These are phyloP conservation scores for Russula dissimulans DNA, from an alignment of 768 basidiomycete genomes.

Conservation along the genomic window DNA sequence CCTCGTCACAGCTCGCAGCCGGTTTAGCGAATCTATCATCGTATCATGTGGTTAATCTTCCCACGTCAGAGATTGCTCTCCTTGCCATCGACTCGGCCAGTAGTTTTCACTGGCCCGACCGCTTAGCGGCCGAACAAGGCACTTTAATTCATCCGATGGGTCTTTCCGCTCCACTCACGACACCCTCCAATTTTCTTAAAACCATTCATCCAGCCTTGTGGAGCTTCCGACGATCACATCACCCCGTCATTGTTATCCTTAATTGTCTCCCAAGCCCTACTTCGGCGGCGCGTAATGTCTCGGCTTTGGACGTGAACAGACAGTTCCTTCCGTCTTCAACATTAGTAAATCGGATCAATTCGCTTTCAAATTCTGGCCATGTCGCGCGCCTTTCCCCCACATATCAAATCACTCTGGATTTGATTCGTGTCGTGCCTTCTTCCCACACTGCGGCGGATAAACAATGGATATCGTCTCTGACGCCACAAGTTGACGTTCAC, in stretches of 20 bases:
- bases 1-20: slow-evolving; percentile 58
- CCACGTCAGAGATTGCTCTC: slow-evolving; percentile 49
- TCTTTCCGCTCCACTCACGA: slow-evolving; percentile 11
- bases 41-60: slow-evolving; percentile 42
- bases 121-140: slow-evolving; percentile 48
- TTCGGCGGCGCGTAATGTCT: slow-evolving; percentile 15
- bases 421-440: neutral
- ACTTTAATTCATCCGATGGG: slow-evolving; percentile 24
- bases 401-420: slow-evolving; percentile 17
- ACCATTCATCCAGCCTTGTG: slow-evolving; percentile 39
- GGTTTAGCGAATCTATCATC: slow-evolving; percentile 50
- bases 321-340: slow-evolving; percentile 39
- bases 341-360: neutral
- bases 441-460: neutral
- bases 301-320: slow-evolving; percentile 31
- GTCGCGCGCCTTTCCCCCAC: neutral
- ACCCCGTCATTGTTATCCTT: slow-evolving; percentile 45
- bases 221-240: slow-evolving; percentile 38
- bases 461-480: neutral
- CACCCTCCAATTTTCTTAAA: slow-evolving; percentile 32
- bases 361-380: neutral
- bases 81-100: slow-evolving; percentile 71
- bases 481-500: neutral
- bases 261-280: slow-evolving; percentile 48
- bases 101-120: slow-evolving; percentile 71